Evolutionary conservation across 345 rosid genomes (phyloP).

Genomic region (Salix exigua): DNA sequence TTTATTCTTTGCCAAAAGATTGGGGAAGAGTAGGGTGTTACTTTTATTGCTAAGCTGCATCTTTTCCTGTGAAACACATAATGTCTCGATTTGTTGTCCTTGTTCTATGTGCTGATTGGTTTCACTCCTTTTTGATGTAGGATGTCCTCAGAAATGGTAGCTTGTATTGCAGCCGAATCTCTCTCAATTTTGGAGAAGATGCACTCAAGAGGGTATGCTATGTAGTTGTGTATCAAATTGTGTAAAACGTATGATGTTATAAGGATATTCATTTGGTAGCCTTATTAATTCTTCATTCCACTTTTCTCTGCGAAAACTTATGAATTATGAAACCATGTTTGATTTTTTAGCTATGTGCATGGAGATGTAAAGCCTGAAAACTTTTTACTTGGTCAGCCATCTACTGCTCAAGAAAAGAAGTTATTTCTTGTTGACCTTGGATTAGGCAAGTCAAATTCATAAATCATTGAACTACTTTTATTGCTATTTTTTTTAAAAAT

Average conservation of each 20-base stretch:
- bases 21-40: background rate
- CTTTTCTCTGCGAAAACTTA: background rate
- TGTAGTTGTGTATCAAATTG: background rate
- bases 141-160: constrained; percentile 35
- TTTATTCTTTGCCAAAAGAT: background rate
- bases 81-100: background rate
- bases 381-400: constrained; percentile 36
- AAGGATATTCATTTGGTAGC: background rate
- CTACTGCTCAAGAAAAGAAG: constrained; percentile 31
- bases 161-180: constrained; percentile 36
- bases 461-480: background rate
- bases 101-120: background rate
- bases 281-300: background rate
- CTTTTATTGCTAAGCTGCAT: background rate
- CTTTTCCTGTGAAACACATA: background rate
- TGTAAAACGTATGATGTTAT: background rate
- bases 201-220: constrained; percentile 31
- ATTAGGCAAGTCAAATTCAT: constrained; percentile 27
- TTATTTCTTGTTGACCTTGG: constrained; percentile 33
- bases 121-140: constrained; percentile 6
- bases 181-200: constrained; percentile 34
- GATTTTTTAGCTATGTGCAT: constrained; percentile 30
- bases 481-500: background rate
- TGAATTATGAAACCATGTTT: background rate
- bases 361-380: constrained; percentile 40